Percentiles rank a stretch among this genome's conserved stretches.
Evolutionary conservation across 768 basidiomycete genomes (phyloP).

Genomic region (Serendipita sp.): DNA sequence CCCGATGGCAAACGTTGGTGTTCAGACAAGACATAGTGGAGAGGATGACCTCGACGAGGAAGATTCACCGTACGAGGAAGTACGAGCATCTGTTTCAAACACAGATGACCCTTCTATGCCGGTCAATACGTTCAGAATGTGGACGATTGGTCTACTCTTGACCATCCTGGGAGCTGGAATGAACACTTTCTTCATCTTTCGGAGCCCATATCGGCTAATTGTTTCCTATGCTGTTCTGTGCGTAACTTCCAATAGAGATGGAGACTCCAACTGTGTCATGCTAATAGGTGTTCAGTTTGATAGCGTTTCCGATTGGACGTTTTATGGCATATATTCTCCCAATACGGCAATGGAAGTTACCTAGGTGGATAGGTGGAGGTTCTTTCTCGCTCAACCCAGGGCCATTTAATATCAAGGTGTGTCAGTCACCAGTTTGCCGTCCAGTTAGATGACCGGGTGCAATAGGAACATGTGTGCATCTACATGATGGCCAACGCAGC

Average conservation of each 20-base stretch:
- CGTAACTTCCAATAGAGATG: constrained; percentile 11
- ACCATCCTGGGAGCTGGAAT: constrained; percentile 35
- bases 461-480: constrained; percentile 23
- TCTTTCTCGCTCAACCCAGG: constrained; percentile 31
- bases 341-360: constrained; percentile 18
- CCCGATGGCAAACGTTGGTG: neutral
- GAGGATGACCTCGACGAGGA: constrained; percentile 19
- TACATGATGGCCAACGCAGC: constrained; percentile 27
- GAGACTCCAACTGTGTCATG: neutral
- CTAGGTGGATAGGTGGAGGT: constrained; percentile 19
- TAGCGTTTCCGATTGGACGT: constrained; percentile 30
- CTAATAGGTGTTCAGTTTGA: constrained; percentile 15
- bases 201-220: constrained; percentile 27
- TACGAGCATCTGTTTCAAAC: constrained; percentile 31
- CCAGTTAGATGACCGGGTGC: neutral
- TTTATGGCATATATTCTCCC: constrained; percentile 24
- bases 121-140: constrained; percentile 27
- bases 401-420: constrained; percentile 26
- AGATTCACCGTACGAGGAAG: constrained; percentile 33
- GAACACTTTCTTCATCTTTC: constrained; percentile 39
- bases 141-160: constrained; percentile 26
- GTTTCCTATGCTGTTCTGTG: constrained; percentile 25
- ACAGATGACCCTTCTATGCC: constrained; percentile 36
- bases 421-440: neutral
- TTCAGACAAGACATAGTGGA: neutral